Evolutionary conservation across 179 eudicot species (phyloP).

Genomic region (Heliamphora pulchella): DNA sequence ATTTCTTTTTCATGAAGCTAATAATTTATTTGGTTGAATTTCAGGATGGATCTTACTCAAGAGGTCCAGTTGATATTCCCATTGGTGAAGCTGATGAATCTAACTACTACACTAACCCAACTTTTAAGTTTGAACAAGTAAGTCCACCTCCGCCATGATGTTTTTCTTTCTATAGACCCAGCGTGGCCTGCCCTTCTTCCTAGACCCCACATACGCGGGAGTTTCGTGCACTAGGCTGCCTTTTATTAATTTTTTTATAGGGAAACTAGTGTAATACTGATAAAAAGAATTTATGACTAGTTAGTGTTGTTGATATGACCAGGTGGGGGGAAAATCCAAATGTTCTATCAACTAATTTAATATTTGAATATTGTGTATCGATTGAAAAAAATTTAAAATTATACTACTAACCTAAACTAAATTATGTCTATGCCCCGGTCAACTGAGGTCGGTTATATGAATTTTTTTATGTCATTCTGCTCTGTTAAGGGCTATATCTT

Average conservation of each 20-base stretch:
- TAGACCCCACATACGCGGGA: no score
- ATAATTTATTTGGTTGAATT: constrained; percentile 18
- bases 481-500: no score
- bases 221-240: no score
- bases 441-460: no score
- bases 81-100: constrained; percentile 65
- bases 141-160: constrained; percentile 20
- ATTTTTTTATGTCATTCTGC: no score
- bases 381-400: neutral
- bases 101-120: constrained; percentile 70
- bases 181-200: no score
- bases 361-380: neutral
- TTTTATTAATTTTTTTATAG: neutral
- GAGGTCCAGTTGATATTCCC: constrained; percentile 94
- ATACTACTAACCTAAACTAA: neutral
- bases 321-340: neutral
- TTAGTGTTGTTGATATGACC: neutral
- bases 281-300: neutral
- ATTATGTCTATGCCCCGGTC: no score
- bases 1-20: constrained; percentile 1
- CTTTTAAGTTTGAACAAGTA: constrained; percentile 91
- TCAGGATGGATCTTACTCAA: constrained; percentile 96
- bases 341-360: neutral
- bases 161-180: neutral
- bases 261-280: neutral